Evolutionary conservation across 768 basidiomycete species (phyloP).

Genomic region (Lanmaoa pseudosensibilis): DNA sequence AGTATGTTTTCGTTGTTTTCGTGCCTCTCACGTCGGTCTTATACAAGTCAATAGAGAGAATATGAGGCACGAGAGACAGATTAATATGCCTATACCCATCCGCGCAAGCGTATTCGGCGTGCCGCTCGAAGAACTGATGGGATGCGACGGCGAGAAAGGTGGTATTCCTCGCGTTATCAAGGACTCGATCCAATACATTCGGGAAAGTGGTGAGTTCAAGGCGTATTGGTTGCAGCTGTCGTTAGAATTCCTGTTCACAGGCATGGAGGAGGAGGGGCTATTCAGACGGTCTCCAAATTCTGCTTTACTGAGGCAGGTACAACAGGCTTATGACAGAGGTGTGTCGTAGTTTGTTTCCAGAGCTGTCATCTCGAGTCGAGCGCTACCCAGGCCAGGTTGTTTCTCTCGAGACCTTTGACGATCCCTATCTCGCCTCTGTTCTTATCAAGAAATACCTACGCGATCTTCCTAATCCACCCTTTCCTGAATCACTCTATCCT

Average conservation of each 20-base stretch:
- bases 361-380: constrained; percentile 4
- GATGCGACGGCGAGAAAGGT: constrained; percentile 77
- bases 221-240: background rate
- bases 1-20: constrained; percentile 47
- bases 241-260: constrained; percentile 28
- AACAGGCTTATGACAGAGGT: constrained; percentile 86
- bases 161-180: constrained; percentile 78
- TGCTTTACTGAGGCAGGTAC: constrained; percentile 65
- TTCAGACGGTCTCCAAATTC: constrained; percentile 83
- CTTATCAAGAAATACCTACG: constrained; percentile 84
- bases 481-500: constrained; percentile 68
- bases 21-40: background rate
- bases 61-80: constrained; percentile 67
- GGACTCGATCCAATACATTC: constrained; percentile 71
- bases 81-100: constrained; percentile 60
- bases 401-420: constrained; percentile 70
- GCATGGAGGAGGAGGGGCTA: constrained; percentile 69
- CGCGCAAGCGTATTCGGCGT: constrained; percentile 75
- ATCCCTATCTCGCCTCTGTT: constrained; percentile 81
- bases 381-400: constrained; percentile 64
- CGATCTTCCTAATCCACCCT: constrained; percentile 77
- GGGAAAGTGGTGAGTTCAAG: constrained; percentile 47
- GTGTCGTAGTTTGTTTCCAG: background rate
- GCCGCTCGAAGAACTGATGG: constrained; percentile 81
- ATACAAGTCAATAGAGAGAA: constrained; percentile 61